phyloP scores from a whole-genome alignment of 441 rosid genomes.

The Bocquillonia castaneifolia region DNA sequence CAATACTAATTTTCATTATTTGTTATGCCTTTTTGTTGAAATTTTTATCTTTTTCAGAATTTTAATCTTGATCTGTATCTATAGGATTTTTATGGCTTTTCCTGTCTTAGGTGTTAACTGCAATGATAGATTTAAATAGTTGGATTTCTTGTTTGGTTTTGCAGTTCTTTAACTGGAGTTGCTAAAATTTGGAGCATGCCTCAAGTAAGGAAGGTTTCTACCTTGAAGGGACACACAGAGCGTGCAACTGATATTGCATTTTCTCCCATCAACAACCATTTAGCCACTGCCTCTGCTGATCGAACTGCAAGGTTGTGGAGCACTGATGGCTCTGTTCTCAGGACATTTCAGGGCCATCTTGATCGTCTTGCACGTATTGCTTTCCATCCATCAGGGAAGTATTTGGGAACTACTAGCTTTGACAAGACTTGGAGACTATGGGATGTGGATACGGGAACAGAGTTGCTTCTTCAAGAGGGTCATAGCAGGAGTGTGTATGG shows the following conservation, averaged over 20 bases:
- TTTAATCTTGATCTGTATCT: too few species aligned
- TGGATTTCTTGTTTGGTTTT: slow-evolving; percentile 24
- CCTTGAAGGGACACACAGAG: slow-evolving; percentile 82
- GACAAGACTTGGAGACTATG: slow-evolving; percentile 97
- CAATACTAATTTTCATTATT: too few species aligned
- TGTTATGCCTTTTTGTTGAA: too few species aligned
- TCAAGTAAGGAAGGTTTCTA: slow-evolving; percentile 43
- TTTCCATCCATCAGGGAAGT: slow-evolving; percentile 91
- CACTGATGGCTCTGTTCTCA: slow-evolving; percentile 66
- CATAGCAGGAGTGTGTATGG: slow-evolving; percentile 90
- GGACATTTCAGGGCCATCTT: slow-evolving; percentile 76
- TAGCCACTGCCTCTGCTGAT: slow-evolving; percentile 96
- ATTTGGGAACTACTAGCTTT: slow-evolving; percentile 81
- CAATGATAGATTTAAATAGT: slow-evolving; percentile 15
- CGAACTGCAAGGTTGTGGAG: slow-evolving; percentile 86
- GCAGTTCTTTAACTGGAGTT: slow-evolving; percentile 75
- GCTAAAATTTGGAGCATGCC: slow-evolving; percentile 90
- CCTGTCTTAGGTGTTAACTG: background rate
- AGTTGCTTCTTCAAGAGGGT: slow-evolving; percentile 91
- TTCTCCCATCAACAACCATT: slow-evolving; percentile 58
- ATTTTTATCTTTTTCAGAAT: too few species aligned
- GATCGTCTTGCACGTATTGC: slow-evolving; percentile 89
- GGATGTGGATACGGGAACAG: slow-evolving; percentile 73
- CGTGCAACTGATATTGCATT: slow-evolving; percentile 87
- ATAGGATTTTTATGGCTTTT: too few species aligned